Evolutionary conservation across 148 eudicot genomes (phyloP).

Genomic region (Nyssa sinensis): DNA sequence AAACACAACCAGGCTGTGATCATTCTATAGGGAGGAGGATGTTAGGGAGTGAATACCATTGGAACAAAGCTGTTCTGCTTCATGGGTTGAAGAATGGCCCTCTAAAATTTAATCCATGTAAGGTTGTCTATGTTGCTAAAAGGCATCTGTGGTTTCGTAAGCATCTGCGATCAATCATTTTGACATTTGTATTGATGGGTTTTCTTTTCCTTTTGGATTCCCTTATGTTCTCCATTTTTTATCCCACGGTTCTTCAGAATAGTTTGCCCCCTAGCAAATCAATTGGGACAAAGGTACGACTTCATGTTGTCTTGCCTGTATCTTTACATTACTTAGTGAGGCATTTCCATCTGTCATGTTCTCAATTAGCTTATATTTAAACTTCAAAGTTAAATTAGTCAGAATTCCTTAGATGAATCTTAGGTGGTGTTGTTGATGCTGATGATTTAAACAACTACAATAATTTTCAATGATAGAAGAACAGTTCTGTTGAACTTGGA

Average conservation of each 20-base stretch:
- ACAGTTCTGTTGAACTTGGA: neutral
- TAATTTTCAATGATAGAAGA: no score
- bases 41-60: constrained; percentile 33
- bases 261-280: constrained; percentile 20
- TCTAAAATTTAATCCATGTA: constrained; percentile 33
- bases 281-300: constrained; percentile 22
- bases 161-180: constrained; percentile 45
- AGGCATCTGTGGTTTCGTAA: constrained; percentile 52
- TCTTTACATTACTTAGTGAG: neutral
- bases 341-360: neutral
- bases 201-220: constrained; percentile 71
- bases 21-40: constrained; percentile 41
- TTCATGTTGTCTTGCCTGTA: neutral
- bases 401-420: no score
- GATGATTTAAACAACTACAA: no score
- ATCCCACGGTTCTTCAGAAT: constrained; percentile 28
- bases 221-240: constrained; percentile 46
- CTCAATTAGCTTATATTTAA: neutral
- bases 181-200: constrained; percentile 46
- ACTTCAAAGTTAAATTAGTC: neutral
- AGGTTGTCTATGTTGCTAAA: constrained; percentile 51
- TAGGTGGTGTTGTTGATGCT: no score
- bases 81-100: constrained; percentile 44
- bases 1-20: constrained; percentile 26
- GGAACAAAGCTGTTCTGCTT: constrained; percentile 33